Evolutionary conservation across 495 filamentous ascomycete species (phyloP), one percentile per base, ranked within the genome.

Genomic region (Aspergillus affinis): DNA sequence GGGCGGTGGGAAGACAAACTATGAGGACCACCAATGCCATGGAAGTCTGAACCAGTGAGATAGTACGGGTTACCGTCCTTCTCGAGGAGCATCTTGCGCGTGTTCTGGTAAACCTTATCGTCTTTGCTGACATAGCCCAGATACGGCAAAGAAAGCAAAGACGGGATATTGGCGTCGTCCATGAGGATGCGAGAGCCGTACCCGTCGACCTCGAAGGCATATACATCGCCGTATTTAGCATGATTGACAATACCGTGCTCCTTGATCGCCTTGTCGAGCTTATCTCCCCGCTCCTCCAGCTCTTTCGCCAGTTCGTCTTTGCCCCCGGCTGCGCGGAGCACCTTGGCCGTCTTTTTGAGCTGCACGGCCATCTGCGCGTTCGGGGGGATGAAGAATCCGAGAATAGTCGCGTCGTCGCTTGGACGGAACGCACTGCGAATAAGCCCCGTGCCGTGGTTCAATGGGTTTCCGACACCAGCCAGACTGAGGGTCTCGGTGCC

Each of bases 131-230:
- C 76, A 70, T 96, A 99, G 18, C 93, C 94, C 65, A 98, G 82
- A 21, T 93, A 77, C 2, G 94, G 94, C 12, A 99, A 79, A 19
- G 93, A 86, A 1, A 99, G 80, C 10, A 99, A 75, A 0, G 92
- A 96, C 1, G 94, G 94, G 44, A 98, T 83, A 64, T 99, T 99
- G 13, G 94, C 94, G 70, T 99, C 94, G 64, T 99, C 94, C 94
- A 98, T 98, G 30, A 98, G 72, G 53, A 96, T 89, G 5, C 85
- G 81, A 13, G 90, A 92, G 50, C 94, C 95, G 65, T 94, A 99
- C 1, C 94, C 94, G 69, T 99, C 94, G 15, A 98, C 91, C 73
- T 99, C 94, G 69, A 89, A 99, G 6, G 94, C 94, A 70, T 96
- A 99, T 4, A 99, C 94, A 20, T 89, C 78, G 29, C 95, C 95